Percentiles rank a stretch among this genome's conserved stretches.
Evolutionary conservation across 495 filamentous ascomycete species (phyloP).

Genomic region (Penicillium coffeae): DNA sequence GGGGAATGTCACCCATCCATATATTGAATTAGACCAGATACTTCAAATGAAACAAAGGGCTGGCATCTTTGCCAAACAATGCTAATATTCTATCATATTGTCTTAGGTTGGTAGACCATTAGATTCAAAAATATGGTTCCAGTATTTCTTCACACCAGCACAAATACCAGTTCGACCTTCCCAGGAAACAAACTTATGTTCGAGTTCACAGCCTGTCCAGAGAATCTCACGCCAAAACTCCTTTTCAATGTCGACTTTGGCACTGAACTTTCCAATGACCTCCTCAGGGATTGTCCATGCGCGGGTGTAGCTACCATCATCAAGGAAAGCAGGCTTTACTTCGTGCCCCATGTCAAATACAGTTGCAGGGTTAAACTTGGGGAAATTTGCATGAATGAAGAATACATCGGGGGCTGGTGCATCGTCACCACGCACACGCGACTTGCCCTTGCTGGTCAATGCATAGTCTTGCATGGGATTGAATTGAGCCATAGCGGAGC

Average conservation of each 20-base stretch:
- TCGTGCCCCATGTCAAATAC: constrained; percentile 31
- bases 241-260: constrained; percentile 43
- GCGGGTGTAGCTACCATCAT: constrained; percentile 35
- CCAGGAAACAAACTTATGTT: constrained; percentile 38
- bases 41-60: no score
- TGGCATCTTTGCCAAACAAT: no score
- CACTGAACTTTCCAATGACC: constrained; percentile 31
- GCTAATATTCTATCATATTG: no score
- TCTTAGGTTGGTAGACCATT: constrained; percentile 4
- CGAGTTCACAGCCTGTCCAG: constrained; percentile 45
- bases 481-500: constrained; percentile 38
- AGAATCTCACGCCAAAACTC: constrained; percentile 47
- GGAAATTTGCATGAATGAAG: constrained; percentile 50
- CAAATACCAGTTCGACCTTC: constrained; percentile 28
- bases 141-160: constrained; percentile 19
- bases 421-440: constrained; percentile 14
- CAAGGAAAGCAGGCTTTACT: constrained; percentile 30
- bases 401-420: constrained; percentile 24
- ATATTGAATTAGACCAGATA: no score
- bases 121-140: constrained; percentile 17
- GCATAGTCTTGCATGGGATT: constrained; percentile 33
- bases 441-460: constrained; percentile 12
- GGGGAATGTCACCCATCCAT: no score
- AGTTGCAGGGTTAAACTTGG: constrained; percentile 49
- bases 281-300: constrained; percentile 43